A percentile compares a stretch with the other conserved stretches of the same genome.
Conservation (phyloP, 176 grass and related monocot genomes). For the Oryza glumipatula region DNA sequence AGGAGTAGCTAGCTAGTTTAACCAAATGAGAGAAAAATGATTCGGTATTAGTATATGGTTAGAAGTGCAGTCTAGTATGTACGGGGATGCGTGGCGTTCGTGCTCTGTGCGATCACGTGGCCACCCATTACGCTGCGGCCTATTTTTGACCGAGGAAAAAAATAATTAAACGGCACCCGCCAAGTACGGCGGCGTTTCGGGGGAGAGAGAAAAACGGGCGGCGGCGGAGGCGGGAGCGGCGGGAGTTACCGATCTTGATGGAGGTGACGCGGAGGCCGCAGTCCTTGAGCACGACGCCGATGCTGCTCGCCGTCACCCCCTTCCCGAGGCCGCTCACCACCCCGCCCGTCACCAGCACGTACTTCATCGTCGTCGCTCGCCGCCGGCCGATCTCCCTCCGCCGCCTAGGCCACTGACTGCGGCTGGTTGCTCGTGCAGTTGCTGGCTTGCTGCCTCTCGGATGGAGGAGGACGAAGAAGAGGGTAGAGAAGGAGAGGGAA, state of each 20-base stretch:
- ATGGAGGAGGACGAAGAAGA: not conserved
- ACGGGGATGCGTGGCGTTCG: constrained; percentile 31
- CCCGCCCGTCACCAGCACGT: constrained; percentile 92
- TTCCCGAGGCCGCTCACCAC: constrained; percentile 95
- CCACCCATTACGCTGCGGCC: not conserved
- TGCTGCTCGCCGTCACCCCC: constrained; percentile 94
- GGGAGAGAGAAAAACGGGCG: not conserved
- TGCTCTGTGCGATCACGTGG: constrained; percentile 55
- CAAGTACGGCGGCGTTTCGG: not conserved
- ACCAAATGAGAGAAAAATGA: not conserved
- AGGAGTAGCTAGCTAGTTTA: not conserved
- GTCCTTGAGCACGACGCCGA: constrained; percentile 82
- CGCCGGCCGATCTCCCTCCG: not conserved
- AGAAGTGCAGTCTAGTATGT: constrained; percentile 8
- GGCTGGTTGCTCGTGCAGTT: not conserved
- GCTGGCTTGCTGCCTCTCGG: not conserved
- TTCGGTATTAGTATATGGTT: not conserved
- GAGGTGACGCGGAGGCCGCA: constrained; percentile 89
- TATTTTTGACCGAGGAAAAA: constrained; percentile 33
- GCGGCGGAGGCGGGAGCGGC: not conserved
- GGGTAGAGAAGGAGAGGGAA: not conserved
- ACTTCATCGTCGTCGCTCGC: constrained; percentile 63
- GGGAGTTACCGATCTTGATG: constrained; percentile 90
- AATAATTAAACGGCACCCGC: not conserved
- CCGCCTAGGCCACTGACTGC: not conserved